Conservation (phyloP, 106 monocot species). For the Allium sativum region DNA sequence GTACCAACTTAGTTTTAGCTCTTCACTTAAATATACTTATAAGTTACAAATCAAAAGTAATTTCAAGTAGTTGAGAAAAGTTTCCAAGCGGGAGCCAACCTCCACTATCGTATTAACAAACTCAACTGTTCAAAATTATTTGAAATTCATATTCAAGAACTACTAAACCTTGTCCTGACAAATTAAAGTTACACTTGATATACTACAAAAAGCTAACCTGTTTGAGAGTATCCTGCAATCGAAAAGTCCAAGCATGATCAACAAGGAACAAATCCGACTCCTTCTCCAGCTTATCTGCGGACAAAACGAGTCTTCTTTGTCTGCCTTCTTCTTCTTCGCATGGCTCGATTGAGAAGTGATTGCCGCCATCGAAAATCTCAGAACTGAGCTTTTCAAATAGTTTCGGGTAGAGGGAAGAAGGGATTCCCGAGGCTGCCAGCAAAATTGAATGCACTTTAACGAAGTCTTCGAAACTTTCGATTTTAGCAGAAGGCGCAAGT, state of each 20-base stretch:
- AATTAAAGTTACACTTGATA: no score
- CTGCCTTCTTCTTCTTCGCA: conserved; percentile 69
- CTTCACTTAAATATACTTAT: no score
- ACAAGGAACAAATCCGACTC: conserved; percentile 76
- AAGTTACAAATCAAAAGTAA: no score
- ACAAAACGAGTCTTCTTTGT: conserved; percentile 57
- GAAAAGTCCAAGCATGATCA: conserved; percentile 94
- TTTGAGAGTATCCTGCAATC: conserved; percentile 71
- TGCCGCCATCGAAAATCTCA: conserved; percentile 79
- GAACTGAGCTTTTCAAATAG: conserved; percentile 73
- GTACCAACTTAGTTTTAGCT: no score
- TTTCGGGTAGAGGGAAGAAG: conserved; percentile 43
- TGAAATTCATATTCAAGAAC: background rate
- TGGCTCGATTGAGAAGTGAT: conserved; percentile 71
- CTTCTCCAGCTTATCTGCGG: conserved; percentile 33
- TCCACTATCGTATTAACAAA: no score
- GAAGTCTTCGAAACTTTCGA: conserved; percentile 54
- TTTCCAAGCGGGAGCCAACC: no score
- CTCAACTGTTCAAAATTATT: no score
- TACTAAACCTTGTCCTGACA: background rate
- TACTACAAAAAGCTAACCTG: conserved; percentile 31
- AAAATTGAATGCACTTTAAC: conserved; percentile 59
- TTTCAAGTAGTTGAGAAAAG: no score
- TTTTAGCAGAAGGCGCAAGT: conserved; percentile 5
- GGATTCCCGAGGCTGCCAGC: conserved; percentile 74